Evolutionary conservation across 257 asterid species (phyloP).

Genomic region (Nicotiana tomentosiformis): DNA sequence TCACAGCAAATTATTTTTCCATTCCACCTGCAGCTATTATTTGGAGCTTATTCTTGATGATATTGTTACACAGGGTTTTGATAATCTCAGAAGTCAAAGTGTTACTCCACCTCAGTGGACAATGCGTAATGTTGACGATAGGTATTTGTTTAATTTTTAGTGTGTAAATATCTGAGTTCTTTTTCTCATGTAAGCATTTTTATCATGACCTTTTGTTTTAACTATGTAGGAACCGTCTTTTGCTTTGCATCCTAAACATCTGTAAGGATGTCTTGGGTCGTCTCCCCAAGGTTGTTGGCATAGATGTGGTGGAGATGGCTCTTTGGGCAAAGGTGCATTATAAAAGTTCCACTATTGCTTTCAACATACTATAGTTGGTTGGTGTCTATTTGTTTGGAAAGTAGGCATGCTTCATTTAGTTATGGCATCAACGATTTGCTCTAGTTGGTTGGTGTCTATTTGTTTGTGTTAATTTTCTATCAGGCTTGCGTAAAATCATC

Average conservation of each 20-base stretch:
- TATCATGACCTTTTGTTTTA: slow-evolving; percentile 6
- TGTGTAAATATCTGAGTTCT: not conserved
- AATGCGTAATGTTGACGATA: slow-evolving; percentile 94
- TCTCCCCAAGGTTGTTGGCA: slow-evolving; percentile 92
- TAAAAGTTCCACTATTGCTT: not conserved
- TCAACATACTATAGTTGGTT: not conserved
- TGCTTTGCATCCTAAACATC: slow-evolving; percentile 72
- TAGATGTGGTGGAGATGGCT: slow-evolving; percentile 99
- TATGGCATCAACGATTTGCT: not conserved
- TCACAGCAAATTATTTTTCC: not conserved
- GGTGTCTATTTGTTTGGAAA: not conserved
- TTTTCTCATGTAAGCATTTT: slow-evolving; percentile 7
- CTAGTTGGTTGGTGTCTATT: not conserved
- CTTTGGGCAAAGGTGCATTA: slow-evolving; percentile 96
- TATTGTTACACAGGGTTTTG: slow-evolving; percentile 67
- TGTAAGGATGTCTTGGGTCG: slow-evolving; percentile 82
- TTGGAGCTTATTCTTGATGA: slow-evolving; percentile 11
- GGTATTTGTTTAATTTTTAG: slow-evolving; percentile 31
- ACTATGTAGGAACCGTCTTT: slow-evolving; percentile 67
- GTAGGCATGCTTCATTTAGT: not conserved
- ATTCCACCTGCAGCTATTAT: slow-evolving; percentile 4
- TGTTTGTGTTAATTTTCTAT: not conserved
- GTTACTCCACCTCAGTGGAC: slow-evolving; percentile 99
- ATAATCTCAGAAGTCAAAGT: slow-evolving; percentile 88
- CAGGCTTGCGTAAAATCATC: not conserved